phyloP scores from a whole-genome alignment of 352 stramenopile species.

The Phytophthora multivora region DNA sequence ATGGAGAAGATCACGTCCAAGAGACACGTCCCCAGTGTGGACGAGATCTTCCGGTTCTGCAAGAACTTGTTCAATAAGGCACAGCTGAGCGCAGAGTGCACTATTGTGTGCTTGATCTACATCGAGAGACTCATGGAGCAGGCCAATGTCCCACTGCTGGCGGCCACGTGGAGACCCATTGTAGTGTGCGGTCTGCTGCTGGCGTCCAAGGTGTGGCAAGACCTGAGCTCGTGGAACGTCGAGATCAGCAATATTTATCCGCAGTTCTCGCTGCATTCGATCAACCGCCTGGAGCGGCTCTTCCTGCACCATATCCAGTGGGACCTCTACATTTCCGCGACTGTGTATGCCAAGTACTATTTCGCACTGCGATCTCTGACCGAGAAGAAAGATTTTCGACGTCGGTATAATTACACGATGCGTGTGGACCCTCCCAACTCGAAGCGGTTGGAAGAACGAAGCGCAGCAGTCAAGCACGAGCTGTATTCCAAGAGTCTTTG shows the following conservation, averaged over 20 bases:
- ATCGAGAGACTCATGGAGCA: conserved; percentile 99
- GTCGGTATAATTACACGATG: conserved; percentile 91
- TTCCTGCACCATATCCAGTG: conserved; percentile 98
- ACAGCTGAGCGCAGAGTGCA: conserved; percentile 98
- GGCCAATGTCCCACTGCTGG: conserved; percentile 94
- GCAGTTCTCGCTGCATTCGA: conserved; percentile 97
- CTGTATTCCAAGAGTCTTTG: conserved; percentile 88
- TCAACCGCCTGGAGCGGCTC: conserved; percentile 97
- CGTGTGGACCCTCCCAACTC: conserved; percentile 87
- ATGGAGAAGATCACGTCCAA: conserved; percentile 88
- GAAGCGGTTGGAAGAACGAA: conserved; percentile 84
- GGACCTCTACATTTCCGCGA: conserved; percentile 97
- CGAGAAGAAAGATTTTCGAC: conserved; percentile 91
- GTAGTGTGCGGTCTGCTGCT: conserved; percentile 97
- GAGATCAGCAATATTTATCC: conserved; percentile 98
- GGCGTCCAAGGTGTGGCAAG: conserved; percentile 99
- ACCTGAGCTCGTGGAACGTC: conserved; percentile 98
- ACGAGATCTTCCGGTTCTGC: conserved; percentile 94
- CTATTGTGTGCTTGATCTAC: conserved; percentile 99
- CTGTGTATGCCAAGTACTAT: conserved; percentile 98
- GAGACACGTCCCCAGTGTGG: conserved; percentile 84
- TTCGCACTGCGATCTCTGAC: conserved; percentile 96
- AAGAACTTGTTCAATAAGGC: conserved; percentile 97
- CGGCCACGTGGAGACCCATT: conserved; percentile 97
- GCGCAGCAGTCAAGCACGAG: conserved; percentile 78